Base-by-base conservation (phyloP, 352 stramenopile genomes). In the Globisporangium nunn region DNA sequence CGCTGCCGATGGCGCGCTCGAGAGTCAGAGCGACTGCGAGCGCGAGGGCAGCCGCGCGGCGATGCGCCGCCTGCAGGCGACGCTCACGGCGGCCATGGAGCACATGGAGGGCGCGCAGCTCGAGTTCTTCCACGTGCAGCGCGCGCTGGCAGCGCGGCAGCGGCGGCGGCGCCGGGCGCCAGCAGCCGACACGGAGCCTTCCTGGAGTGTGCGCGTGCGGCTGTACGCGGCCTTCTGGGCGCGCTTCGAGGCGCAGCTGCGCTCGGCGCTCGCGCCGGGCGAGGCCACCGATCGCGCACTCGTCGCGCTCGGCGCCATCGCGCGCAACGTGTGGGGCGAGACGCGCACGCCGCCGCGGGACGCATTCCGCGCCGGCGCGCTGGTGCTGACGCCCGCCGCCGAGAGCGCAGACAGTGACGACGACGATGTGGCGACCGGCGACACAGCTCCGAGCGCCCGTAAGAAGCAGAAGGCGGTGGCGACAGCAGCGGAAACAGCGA, bases 191-290 rank as follows among this genome's bases (percentile, higher is more conserved):
- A 28, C 40, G 8, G 40, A 45, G 40, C 40, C 40, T 10, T 40
- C 55, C 23, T 61, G 55, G 55, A 48, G 41, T 31, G 14, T 61
- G 33, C 54, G 54, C 37, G 55, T 61, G 28, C 47, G 41, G 28
- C 49, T 53, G 35, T 61, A 61, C 55, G 40, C 37, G 46, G 55
- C 54, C 23, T 61, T 61, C 35, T 61, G 55, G 55, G 11, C 54
- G 46, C 49, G 55, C n/a, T 61, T 61, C 33, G n/a, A 48, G 35
- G n/a, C 11, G 8, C 47, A 61, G 39, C 12, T 61, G 37, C 40
- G 40, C 15, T 17, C 15, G 8, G 45, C 45, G 11, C 23, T 57
- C 11, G 41, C n/a, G 11, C 11, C 5, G 6, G 6, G 10, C 40
- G 15, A 40, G 28, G 15, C 12, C 6, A 39, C 35, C 15, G 17